Evolutionary conservation across 2,329 filamentous ascomycete species (phyloP), one percentile per base, ranked within the genome.

Genomic region (Botrytis porri): DNA sequence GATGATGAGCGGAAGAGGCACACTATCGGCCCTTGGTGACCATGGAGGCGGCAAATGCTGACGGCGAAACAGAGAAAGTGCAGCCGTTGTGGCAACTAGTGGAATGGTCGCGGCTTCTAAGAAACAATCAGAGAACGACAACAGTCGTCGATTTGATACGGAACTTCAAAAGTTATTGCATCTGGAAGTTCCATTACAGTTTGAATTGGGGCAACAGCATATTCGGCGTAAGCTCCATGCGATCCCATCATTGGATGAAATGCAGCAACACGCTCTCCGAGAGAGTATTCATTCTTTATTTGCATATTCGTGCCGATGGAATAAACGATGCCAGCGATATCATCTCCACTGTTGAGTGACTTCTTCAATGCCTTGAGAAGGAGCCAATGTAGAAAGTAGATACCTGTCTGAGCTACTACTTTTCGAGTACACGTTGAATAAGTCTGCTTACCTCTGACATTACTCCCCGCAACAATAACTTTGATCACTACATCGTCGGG

Each of bases 211-310:
- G 85, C 85, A 4, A 90, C 79, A 2, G 87, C 86, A 74, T 90
- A 91, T 77, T 90, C 88, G 8, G 88, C 89, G 73, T 85, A 91
- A 8, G 83, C 84, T 2, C 89, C 89, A 20, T 83, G 77, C 0
- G 84, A 82, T 0, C 81, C 81, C 57, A 80, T 75, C 83, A 90
- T 88, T 74, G 86, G 81, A 71, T 86, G 84, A 70, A 85, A 84
- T 1, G 83, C 84, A 0, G 82, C 83, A 10, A 86, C 84, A 22
- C 85, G 82, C 70, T 86, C 84, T 32, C 84, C 84, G 29, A 73
- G 75, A 48, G 77, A 77, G 73, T 79, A 87, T 39, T 75, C 73
- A 67, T 80, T 83, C 18, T 18, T 60, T 9, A n/a, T 18, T 29
- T 20, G 25, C 2, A 88, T 85, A 51, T 84, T 80, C n/a, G 81